Evolutionary conservation across 2,329 filamentous ascomycete genomes (phyloP), one percentile per base, ranked within the genome.

Genomic region (Kalmusia sp.): DNA sequence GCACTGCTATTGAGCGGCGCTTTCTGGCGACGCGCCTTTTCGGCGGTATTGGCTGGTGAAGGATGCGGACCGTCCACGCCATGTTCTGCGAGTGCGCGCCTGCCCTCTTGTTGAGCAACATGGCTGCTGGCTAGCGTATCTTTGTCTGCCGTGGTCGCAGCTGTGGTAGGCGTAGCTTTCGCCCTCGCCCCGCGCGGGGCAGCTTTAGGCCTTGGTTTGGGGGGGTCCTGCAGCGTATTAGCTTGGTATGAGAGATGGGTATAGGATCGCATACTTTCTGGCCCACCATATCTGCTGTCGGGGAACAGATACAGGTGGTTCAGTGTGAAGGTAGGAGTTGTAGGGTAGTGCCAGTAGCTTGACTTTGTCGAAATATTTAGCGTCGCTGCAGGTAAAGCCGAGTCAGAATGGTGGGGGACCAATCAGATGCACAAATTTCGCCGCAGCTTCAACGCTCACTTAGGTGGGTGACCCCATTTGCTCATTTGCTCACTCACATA

Each of bases 161-260:
- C 58, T 34, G 55, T 44, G 25, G 56, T 51, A 37, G 58, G 50
- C 40, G 59, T 49, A 52, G 54, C 64, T 55, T 65, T 64, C 51
- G 64, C 54, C 51, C 54, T 64, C 46, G 58, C 66, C 68, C 66
- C 66, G 65, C 67, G 68, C 62, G 67, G 66, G 63, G 67, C 59
- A 61, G 65, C 61, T 59, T 58, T 66, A 21, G 68, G 61, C 39
- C 64, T 69, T 22, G 58, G 56, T 31, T 61, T 67, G 45, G 62
- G 55, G 34, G 52, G 54, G 60, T 70, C 68, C 68, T 72, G 49
- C 27, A n/a, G 21, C 40, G 28, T 31, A 41, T 67, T 51, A 66
- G 59, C 38, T 17, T 9, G 21, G 7, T 30, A 17, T 12, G 17
- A 12, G 2, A 11, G 25, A 11, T 31, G 34, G 19, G 11, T 21